Evolutionary conservation across 75 land plant species (phyloP).

Genomic region (Pinus albicaulis): DNA sequence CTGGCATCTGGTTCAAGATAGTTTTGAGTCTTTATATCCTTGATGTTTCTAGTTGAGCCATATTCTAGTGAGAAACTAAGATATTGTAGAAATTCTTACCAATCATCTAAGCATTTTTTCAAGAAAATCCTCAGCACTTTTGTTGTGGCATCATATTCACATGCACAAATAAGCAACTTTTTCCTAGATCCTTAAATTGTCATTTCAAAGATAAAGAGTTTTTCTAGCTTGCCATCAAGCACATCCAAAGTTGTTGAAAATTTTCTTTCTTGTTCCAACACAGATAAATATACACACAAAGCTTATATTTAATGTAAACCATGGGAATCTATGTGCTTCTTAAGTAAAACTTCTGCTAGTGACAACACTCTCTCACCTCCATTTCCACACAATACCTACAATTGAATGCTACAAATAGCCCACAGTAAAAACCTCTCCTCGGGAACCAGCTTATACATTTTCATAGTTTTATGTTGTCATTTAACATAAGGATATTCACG

Average conservation of each 20-base stretch:
- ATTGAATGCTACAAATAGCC: slow-evolving; percentile 96
- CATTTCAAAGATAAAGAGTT: slow-evolving; percentile 66
- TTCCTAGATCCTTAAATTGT: slow-evolving; percentile 80
- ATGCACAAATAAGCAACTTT: too few relatives aligned
- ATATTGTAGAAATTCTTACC: slow-evolving; percentile 74
- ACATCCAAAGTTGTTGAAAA: slow-evolving; percentile 66
- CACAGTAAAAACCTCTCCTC: slow-evolving; percentile 89
- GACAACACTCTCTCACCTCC: slow-evolving; percentile 60
- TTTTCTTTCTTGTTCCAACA: slow-evolving; percentile 78
- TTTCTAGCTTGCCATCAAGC: slow-evolving; percentile 65
- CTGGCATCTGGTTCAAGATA: not conserved
- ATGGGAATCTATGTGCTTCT: slow-evolving; percentile 70
- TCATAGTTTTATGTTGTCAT: slow-evolving; percentile 97
- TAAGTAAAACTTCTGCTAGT: slow-evolving; percentile 90
- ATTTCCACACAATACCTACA: slow-evolving; percentile 52
- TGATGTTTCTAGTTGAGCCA: slow-evolving; percentile 1
- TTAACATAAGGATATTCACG: slow-evolving; percentile 88
- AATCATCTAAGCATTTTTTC: slow-evolving; percentile 99
- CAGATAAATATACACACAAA: slow-evolving; percentile 65
- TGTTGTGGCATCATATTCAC: too few relatives aligned
- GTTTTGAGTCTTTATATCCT: not conserved
- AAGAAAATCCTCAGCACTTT: too few relatives aligned
- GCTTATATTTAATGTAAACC: slow-evolving; percentile 92
- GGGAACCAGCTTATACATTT: slow-evolving; percentile 80
- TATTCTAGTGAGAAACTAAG: slow-evolving; percentile 70